phyloP scores from a whole-genome alignment of 2,329 filamentous ascomycete genomes.

The Aaosphaeria arxii region DNA sequence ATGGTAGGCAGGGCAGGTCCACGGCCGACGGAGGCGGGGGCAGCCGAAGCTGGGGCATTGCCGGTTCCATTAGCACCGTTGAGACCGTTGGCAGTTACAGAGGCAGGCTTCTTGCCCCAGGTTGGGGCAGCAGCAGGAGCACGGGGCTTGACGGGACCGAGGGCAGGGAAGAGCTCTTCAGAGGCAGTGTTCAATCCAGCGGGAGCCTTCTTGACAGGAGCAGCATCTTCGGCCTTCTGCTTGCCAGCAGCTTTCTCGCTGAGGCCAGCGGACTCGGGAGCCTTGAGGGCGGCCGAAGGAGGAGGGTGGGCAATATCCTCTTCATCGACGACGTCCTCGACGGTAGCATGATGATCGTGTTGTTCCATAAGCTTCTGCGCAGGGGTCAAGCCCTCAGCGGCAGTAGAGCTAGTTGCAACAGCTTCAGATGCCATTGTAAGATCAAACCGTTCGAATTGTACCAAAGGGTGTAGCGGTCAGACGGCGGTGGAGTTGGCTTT shows the following conservation, averaged over 20 bases:
- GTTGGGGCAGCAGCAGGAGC: constrained; percentile 61
- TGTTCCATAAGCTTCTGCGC: constrained; percentile 63
- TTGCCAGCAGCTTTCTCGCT: constrained; percentile 67
- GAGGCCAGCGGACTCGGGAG: constrained; percentile 26
- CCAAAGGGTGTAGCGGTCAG: constrained; percentile 35
- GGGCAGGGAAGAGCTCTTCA: constrained; percentile 89
- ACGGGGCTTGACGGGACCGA: constrained; percentile 69
- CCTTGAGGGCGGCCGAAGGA: constrained; percentile 43
- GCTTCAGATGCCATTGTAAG: constrained; percentile 39
- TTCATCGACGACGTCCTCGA: constrained; percentile 81
- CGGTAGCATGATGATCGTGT: constrained; percentile 64
- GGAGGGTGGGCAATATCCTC: constrained; percentile 63
- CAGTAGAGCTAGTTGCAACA: constrained; percentile 26
- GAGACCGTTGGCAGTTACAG: constrained; percentile 43
- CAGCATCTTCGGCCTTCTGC: constrained; percentile 57
- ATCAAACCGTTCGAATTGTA: constrained; percentile 35
- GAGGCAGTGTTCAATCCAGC: constrained; percentile 72
- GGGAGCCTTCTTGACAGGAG: constrained; percentile 30
- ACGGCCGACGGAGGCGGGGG: constrained; percentile 30
- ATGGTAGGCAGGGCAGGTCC: constrained; percentile 56
- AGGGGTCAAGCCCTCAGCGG: constrained; percentile 35
- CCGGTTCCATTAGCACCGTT: constrained; percentile 58
- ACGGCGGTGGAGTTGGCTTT: constrained; percentile 24
- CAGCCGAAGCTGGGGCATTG: constrained; percentile 57
- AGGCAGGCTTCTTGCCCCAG: constrained; percentile 70